Evolutionary conservation across 2,329 filamentous ascomycete species (phyloP), one percentile per base, ranked within the genome.

Genomic region (Coleophoma cylindrospora): DNA sequence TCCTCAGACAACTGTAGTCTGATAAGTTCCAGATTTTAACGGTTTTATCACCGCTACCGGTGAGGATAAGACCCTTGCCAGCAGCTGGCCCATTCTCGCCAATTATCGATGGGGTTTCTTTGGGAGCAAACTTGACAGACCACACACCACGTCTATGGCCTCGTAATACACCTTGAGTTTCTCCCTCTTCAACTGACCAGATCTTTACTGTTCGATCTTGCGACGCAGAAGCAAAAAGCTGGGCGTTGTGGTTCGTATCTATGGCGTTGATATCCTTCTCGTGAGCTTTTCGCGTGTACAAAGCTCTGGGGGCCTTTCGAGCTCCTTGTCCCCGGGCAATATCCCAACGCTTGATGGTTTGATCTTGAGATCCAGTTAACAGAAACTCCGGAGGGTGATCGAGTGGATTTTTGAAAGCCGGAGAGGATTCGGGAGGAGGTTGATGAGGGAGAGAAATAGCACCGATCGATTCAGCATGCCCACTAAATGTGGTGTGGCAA

Each of bases 231-330:
- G 92, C 95, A 64, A 99, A 97, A 1, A 96, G 71, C n/a, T 84
- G 81, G 4, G 81, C 82, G 1, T 80, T 76, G 19, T 83, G 79
- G 56, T 91, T 89, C 11, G 94, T 77, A 56, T 95, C 90, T 46
- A 99, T 80, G 2, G 94, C 91, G 61, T 99, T 99, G 70, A 99
- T 99, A 59, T 99, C 94, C 66, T 99, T 99, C 64, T 99, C 94
- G 69, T 99, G 94, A 1, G 94, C 94, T 68, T 96, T 95, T 50
- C 94, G 82, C 1, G 94, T 97, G 67, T 89, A 99, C 4, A 84
- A 71, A 38, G 89, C 89, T 59, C 83, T 74, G 10, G 83, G 72
- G 10, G 79, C 75, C 50, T 79, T 77, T 53, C 78, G 80, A 43
- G 71, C 68, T 47, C 74, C 71, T 34, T 72, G 65, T 47, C 79